These are phyloP conservation scores for Cardiospermum halicacabum DNA, from an alignment of 345 rosid species.

Conservation along the genomic window DNA sequence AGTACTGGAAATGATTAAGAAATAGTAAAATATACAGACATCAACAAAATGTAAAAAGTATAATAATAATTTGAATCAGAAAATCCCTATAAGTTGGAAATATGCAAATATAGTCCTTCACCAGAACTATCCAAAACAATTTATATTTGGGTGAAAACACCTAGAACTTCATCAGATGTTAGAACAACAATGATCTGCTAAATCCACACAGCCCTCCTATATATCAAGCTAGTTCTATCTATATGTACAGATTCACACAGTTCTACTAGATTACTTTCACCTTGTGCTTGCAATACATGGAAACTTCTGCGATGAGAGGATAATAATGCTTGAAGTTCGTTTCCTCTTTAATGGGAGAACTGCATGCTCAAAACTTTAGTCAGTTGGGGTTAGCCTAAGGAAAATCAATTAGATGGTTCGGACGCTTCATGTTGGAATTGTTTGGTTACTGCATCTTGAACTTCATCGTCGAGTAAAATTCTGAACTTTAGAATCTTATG, in stretches of 20 bases:
- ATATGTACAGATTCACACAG: neutral
- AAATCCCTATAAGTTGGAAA: too few species aligned
- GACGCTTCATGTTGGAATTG: conserved; percentile 20
- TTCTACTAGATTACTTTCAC: neutral
- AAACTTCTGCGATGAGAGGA: too few species aligned
- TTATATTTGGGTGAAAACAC: neutral
- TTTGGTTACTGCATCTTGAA: conserved; percentile 21
- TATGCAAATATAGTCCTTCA: neutral
- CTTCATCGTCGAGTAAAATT: conserved; percentile 32
- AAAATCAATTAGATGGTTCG: neutral
- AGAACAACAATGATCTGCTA: neutral
- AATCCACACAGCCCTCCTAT: neutral
- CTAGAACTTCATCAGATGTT: neutral
- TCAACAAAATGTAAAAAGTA: too few species aligned
- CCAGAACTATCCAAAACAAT: neutral
- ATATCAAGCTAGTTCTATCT: neutral
- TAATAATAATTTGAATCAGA: too few species aligned
- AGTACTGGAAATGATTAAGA: too few species aligned
- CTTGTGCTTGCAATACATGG: neutral
- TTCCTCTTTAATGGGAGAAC: neutral
- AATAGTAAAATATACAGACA: too few species aligned
- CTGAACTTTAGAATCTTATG: conserved; percentile 58
- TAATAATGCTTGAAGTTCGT: neutral
- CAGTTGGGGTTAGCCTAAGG: neutral
- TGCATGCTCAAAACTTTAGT: neutral